phyloP scores from a whole-genome alignment of 768 basidiomycete species.

The Candolleomyces eurysporus region DNA sequence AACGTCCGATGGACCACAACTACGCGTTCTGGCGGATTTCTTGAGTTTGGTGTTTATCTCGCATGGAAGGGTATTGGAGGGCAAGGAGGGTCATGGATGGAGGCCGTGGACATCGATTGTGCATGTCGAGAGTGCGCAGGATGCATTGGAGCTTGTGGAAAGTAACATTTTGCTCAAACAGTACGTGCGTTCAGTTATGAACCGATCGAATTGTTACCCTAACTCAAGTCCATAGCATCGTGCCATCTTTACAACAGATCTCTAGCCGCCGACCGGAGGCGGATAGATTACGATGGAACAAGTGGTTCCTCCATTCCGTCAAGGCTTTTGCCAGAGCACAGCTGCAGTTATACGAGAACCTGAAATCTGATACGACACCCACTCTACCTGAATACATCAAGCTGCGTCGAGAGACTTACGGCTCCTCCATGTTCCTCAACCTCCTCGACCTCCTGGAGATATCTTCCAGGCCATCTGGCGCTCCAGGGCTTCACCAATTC shows the following conservation, averaged over 20 bases:
- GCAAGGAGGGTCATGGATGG: background rate
- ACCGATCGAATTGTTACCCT: too few relatives aligned
- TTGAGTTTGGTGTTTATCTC: slow-evolving; percentile 40
- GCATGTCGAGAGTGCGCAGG: slow-evolving; percentile 7
- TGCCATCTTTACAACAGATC: slow-evolving; percentile 15
- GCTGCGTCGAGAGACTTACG: slow-evolving; percentile 46
- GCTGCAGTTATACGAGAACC: slow-evolving; percentile 22
- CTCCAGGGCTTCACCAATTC: slow-evolving; percentile 27
- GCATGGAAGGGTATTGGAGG: slow-evolving; percentile 23
- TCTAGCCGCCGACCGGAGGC: slow-evolving; percentile 32
- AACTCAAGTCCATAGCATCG: background rate
- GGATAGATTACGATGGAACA: slow-evolving; percentile 36
- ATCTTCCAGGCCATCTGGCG: slow-evolving; percentile 31
- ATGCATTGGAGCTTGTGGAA: slow-evolving; percentile 15
- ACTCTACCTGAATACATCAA: slow-evolving; percentile 47
- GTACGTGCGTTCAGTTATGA: background rate
- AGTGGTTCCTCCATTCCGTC: slow-evolving; percentile 37
- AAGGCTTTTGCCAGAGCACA: slow-evolving; percentile 36
- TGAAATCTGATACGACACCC: slow-evolving; percentile 27
- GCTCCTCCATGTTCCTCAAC: slow-evolving; percentile 47
- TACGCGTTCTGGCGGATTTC: slow-evolving; percentile 52
- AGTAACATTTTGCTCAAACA: slow-evolving; percentile 1
- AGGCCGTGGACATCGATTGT: background rate
- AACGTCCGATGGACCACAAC: slow-evolving; percentile 53
- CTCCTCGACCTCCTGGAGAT: slow-evolving; percentile 51